Base-by-base conservation (phyloP, 2,329 filamentous ascomycete species). In the Hypoxylon sp. region DNA sequence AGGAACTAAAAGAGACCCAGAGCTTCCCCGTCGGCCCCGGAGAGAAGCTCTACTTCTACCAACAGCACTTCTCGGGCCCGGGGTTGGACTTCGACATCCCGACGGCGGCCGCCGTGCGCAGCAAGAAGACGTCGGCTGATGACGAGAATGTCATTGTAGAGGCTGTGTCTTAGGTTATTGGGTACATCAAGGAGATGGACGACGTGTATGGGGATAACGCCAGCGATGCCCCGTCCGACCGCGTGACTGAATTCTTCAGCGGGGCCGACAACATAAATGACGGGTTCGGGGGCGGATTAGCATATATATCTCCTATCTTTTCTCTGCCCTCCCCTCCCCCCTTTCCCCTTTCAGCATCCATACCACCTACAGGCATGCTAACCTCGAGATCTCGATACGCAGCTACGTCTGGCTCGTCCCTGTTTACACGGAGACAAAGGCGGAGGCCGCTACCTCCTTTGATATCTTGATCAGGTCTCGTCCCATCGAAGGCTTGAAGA, bases 1-100 rank as follows among this genome's bases (percentile, higher is more conserved):
- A 42, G 37, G 37, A n/a, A 17, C n/a, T n/a, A 7, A 44, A 20
- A 10, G 33, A 44, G 7, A 44, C 40, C 20, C 37, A 20, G 13
- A 44, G 2, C n/a, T 20, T 44, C 40, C 6, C 40, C 17, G 17
- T 44, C n/a, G 40, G 40, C 17, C 6, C 40, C n/a, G 40, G 40
- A 10, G 40, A 44, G 40, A 44, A 40, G 37, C 37, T 44, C 40
- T 44, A 44, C 13, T 44, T 44, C n/a, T 44, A 44, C 6, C n/a
- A n/a, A 6, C 37, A 40, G 14, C 37, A 20, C 40, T 20, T 44
- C 13, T 44, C 40, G 7, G 40, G 40, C n/a, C 17, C 17, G 4
- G 40, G 6, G 3, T 3, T 40, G 40, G 40, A 44, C 10, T 44
- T 20, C 14, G 17, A 20, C 7, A 8, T 44, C 20, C 14, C n/a